These are phyloP conservation scores for Lactarius hengduanensis DNA, from an alignment of 768 basidiomycete species.

Conservation along the genomic window DNA sequence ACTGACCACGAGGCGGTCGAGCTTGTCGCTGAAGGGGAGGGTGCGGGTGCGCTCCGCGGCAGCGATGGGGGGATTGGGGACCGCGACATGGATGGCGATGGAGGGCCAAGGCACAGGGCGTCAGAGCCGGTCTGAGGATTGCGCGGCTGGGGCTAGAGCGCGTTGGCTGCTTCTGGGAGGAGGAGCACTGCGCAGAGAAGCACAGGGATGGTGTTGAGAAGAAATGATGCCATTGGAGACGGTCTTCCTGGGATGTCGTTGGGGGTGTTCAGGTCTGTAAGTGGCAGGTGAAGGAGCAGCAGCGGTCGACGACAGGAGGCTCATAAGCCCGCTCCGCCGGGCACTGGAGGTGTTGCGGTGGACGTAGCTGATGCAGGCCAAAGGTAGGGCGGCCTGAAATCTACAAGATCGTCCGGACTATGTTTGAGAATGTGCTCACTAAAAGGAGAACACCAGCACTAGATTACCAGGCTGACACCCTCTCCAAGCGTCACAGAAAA, in stretches of 20 bases:
- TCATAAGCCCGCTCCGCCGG: slow-evolving; percentile 7
- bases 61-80: slow-evolving; percentile 46
- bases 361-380: slow-evolving; percentile 54
- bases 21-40: slow-evolving; percentile 47
- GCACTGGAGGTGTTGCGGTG: slow-evolving; percentile 33
- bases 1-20: slow-evolving; percentile 57
- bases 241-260: background rate
- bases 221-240: background rate
- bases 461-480: background rate
- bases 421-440: too few relatives aligned
- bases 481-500: too few relatives aligned
- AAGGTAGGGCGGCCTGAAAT: too few relatives aligned
- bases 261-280: background rate
- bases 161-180: slow-evolving; percentile 28
- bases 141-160: slow-evolving; percentile 42
- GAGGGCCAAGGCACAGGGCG: slow-evolving; percentile 41
- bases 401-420: slow-evolving; percentile 68
- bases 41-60: slow-evolving; percentile 51
- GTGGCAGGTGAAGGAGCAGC: background rate
- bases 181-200: slow-evolving; percentile 29
- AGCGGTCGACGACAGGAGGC: slow-evolving; percentile 7
- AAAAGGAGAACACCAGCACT: background rate
- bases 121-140: slow-evolving; percentile 33
- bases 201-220: background rate
- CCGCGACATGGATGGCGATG: slow-evolving; percentile 50